phyloP scores from a whole-genome alignment of 352 stramenopile genomes.

The Phytopythium sindhum region DNA sequence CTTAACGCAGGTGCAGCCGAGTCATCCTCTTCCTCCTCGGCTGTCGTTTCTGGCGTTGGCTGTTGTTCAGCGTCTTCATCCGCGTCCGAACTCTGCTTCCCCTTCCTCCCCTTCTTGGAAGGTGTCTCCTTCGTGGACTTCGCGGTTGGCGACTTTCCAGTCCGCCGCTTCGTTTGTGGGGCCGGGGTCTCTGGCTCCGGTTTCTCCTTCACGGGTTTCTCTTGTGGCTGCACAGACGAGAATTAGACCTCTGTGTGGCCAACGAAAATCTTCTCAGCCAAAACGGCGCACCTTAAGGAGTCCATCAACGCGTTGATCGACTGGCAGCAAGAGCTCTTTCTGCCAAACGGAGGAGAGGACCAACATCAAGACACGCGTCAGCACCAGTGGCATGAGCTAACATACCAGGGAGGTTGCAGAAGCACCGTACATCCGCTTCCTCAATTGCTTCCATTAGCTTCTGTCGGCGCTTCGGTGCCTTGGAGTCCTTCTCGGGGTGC shows the following conservation, averaged over 20 bases:
- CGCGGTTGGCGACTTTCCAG: constrained; percentile 29
- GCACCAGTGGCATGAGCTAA: not conserved
- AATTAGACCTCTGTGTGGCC: not conserved
- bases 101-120: constrained; percentile 18
- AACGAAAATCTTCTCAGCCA: not conserved
- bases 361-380: not conserved
- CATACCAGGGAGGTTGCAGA: not conserved
- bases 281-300: constrained; percentile 35
- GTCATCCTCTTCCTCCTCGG: constrained; percentile 38
- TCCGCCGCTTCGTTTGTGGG: constrained; percentile 41
- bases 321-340: constrained; percentile 56
- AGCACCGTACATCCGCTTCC: constrained; percentile 49
- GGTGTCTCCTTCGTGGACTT: constrained; percentile 40
- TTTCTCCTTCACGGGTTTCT: constrained; percentile 16
- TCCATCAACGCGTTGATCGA: constrained; percentile 52
- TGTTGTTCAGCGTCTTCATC: constrained; percentile 16
- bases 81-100: constrained; percentile 9
- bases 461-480: constrained; percentile 65
- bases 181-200: constrained; percentile 9
- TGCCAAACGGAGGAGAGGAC: constrained; percentile 9
- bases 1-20: constrained; percentile 30
- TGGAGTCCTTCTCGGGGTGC: constrained; percentile 61
- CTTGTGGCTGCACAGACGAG: constrained; percentile 4
- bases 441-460: constrained; percentile 69
- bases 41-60: constrained; percentile 4